Conservation (phyloP, 169 alveolate genomes). For the Hammondia hammondi region DNA sequence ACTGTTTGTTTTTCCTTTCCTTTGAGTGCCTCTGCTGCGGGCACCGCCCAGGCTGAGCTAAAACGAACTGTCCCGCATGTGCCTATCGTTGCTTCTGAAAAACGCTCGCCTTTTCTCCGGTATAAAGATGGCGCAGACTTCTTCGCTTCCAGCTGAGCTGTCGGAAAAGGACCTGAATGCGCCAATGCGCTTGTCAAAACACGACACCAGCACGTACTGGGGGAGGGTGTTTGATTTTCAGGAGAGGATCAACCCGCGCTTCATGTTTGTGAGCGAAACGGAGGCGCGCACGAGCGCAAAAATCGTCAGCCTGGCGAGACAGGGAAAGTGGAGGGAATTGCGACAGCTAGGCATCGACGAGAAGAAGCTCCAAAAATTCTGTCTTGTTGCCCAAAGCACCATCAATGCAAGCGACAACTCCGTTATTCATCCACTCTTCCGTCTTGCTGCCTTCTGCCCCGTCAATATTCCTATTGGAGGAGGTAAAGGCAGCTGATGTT, state of each 20-base stretch:
- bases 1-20: no score
- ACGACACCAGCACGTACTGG: slow-evolving; percentile 48
- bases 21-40: no score
- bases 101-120: no score
- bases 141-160: neutral
- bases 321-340: slow-evolving; percentile 22
- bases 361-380: neutral
- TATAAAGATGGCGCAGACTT: no score
- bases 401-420: slow-evolving; percentile 49
- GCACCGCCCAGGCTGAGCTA: no score
- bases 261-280: slow-evolving; percentile 10
- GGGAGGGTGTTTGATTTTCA: slow-evolving; percentile 52
- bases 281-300: slow-evolving; percentile 20
- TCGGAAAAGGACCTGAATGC: neutral
- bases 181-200: slow-evolving; percentile 24
- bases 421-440: slow-evolving; percentile 18
- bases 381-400: slow-evolving; percentile 18
- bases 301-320: neutral
- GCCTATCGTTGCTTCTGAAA: no score
- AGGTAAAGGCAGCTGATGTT: neutral
- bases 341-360: slow-evolving; percentile 7
- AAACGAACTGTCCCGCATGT: no score
- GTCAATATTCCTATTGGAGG: slow-evolving; percentile 67
- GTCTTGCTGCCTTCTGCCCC: slow-evolving; percentile 66
- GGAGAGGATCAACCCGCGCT: slow-evolving; percentile 44